Conservation (phyloP, 345 rosid species). For the Conringia planisiliqua region DNA sequence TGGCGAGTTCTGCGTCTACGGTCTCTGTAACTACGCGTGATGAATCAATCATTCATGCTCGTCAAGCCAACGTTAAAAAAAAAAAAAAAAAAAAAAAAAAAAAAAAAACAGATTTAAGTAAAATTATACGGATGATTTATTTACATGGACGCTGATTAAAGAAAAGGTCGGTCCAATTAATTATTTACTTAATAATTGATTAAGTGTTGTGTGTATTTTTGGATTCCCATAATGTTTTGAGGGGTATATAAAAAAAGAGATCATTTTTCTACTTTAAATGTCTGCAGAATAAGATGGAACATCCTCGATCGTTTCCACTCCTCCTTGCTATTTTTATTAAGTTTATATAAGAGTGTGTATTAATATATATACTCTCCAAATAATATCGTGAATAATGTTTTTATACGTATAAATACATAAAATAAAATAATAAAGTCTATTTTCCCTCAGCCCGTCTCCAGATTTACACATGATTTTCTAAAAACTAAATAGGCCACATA, state of each 20-base stretch:
- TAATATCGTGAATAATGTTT: slow-evolving; percentile 11
- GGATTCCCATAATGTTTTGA: slow-evolving; percentile 38
- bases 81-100: not conserved
- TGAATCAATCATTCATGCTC: slow-evolving; percentile 14
- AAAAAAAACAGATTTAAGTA: not conserved
- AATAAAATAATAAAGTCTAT: slow-evolving; percentile 24
- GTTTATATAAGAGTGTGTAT: slow-evolving; percentile 9
- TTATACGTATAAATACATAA: slow-evolving; percentile 2
- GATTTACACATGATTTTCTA: not conserved
- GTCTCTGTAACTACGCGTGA: slow-evolving; percentile 73
- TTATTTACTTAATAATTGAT: slow-evolving; percentile 27
- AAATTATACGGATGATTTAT: slow-evolving; percentile 27
- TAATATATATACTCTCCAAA: slow-evolving; percentile 1
- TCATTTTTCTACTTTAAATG: slow-evolving; percentile 7
- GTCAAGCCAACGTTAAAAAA: not conserved
- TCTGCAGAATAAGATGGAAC: slow-evolving; percentile 24
- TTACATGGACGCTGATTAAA: slow-evolving; percentile 24
- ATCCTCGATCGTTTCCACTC: slow-evolving; percentile 24
- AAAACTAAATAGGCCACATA: too few relatives aligned
- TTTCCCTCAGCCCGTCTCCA: not conserved
- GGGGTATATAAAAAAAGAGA: slow-evolving; percentile 34
- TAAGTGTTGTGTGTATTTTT: slow-evolving; percentile 33
- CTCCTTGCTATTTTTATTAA: slow-evolving; percentile 1
- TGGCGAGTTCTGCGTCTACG: slow-evolving; percentile 53
- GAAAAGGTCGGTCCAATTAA: slow-evolving; percentile 12